Evolutionary conservation across 129 eudicot species (phyloP).

Genomic region (Saussurea involucrata): DNA sequence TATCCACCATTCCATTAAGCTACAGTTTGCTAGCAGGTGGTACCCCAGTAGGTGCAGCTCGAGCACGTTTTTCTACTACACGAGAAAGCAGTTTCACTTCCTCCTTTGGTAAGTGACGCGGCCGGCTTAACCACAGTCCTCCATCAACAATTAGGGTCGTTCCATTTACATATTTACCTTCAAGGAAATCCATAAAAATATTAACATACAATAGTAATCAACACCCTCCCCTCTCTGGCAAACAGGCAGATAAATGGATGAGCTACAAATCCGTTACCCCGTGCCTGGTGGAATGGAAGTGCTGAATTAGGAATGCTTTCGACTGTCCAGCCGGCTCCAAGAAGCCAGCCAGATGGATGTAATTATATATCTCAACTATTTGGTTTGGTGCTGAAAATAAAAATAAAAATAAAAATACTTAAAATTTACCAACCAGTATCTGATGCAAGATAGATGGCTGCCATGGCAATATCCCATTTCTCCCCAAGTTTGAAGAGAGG

Average conservation of each 20-base stretch:
- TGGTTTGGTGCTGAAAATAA: neutral
- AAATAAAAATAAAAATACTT: neutral
- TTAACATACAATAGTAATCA: neutral
- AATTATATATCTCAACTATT: too few relatives aligned
- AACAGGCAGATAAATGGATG: too few relatives aligned
- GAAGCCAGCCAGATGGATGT: too few relatives aligned
- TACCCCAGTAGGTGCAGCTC: conserved; percentile 67
- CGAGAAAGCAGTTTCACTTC: conserved; percentile 80
- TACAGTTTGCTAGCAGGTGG: conserved; percentile 94
- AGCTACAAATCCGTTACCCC: too few relatives aligned
- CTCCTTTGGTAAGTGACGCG: conserved; percentile 79
- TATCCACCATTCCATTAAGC: conserved; percentile 2
- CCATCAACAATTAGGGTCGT: conserved; percentile 68
- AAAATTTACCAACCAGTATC: conserved; percentile 60
- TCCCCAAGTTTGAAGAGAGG: conserved; percentile 85
- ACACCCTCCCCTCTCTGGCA: too few relatives aligned
- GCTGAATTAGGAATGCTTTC: neutral
- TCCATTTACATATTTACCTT: conserved; percentile 90
- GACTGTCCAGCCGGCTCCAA: neutral
- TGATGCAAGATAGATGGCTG: conserved; percentile 91
- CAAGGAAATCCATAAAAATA: neutral
- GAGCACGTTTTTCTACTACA: conserved; percentile 61
- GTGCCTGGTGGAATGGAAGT: neutral
- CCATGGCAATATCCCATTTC: conserved; percentile 94
- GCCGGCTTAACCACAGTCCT: conserved; percentile 83